Conservation (phyloP, 2,329 filamentous ascomycete genomes). For the Dothiorella sarmentorum region DNA sequence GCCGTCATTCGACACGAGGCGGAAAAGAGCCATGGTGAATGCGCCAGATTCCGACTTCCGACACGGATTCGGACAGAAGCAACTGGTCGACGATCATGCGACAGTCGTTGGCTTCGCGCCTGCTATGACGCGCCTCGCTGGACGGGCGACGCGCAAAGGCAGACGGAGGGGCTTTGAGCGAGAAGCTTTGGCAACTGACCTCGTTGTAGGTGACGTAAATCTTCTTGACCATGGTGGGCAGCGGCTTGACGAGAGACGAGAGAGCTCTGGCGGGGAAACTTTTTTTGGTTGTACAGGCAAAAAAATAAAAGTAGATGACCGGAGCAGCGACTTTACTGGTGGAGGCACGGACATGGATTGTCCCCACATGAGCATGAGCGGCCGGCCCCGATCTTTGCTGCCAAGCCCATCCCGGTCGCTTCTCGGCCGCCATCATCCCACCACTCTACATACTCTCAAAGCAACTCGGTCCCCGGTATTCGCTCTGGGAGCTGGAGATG, state of each 20-base stretch:
- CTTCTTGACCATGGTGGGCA: slow-evolving; percentile 37
- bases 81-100: background rate
- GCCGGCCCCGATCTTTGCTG: slow-evolving; percentile 2
- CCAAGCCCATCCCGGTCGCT: background rate
- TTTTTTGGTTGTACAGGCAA: slow-evolving; percentile 5
- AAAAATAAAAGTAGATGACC: slow-evolving; percentile 11
- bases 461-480: background rate
- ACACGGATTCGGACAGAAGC: too few species aligned
- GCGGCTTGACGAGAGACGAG: background rate
- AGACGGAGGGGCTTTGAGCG: background rate
- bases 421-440: too few species aligned
- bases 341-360: slow-evolving; percentile 16
- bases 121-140: background rate
- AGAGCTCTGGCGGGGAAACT: background rate
- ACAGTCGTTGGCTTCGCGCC: background rate
- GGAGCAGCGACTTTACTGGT: slow-evolving; percentile 10
- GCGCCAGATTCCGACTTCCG: too few species aligned
- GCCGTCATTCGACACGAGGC: background rate
- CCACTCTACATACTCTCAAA: too few species aligned
- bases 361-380: background rate
- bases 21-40: background rate
- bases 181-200: slow-evolving; percentile 29
- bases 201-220: slow-evolving; percentile 44
- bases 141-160: background rate
- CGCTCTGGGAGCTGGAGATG: slow-evolving; percentile 13